Conservation (phyloP, 768 basidiomycete genomes). For the Tylopilus sp. region DNA sequence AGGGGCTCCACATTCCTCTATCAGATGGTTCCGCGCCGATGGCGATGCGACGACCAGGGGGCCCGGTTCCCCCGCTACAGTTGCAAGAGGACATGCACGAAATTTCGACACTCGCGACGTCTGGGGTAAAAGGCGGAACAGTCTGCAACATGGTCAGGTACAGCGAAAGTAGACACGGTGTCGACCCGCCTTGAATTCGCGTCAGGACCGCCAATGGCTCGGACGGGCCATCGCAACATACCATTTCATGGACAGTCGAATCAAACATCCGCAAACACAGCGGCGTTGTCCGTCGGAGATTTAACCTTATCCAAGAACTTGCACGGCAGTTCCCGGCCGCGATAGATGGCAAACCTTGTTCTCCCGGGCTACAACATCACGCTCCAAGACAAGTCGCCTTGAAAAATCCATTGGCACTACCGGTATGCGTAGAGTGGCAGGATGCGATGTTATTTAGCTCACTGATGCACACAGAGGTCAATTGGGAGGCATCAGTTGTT, state of each 20-base stretch:
- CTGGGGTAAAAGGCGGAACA: background rate
- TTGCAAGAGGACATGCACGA: background rate
- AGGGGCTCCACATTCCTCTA: background rate
- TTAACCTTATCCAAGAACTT: constrained; percentile 32
- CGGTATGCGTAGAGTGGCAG: constrained; percentile 42
- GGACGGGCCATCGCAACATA: constrained; percentile 77
- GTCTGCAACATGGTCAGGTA: constrained; percentile 4
- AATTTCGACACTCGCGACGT: background rate
- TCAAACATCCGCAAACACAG: no score
- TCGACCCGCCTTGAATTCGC: constrained; percentile 23
- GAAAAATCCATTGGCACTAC: constrained; percentile 93
- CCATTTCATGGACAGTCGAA: constrained; percentile 49
- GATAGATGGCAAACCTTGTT: constrained; percentile 24
- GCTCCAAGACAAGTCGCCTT: constrained; percentile 57
- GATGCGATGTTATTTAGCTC: background rate
- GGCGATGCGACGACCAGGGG: background rate
- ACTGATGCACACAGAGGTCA: constrained; percentile 64
- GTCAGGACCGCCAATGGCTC: constrained; percentile 40
- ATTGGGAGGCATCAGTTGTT: constrained; percentile 77
- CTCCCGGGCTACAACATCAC: constrained; percentile 7
- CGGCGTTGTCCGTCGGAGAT: constrained; percentile 16
- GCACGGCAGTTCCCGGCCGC: constrained; percentile 20
- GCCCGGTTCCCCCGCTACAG: background rate
- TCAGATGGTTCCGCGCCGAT: background rate
- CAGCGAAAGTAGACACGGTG: background rate